These are phyloP conservation scores for Prinsepia uniflora DNA, from an alignment of 306 rosid genomes.

Conservation along the genomic window DNA sequence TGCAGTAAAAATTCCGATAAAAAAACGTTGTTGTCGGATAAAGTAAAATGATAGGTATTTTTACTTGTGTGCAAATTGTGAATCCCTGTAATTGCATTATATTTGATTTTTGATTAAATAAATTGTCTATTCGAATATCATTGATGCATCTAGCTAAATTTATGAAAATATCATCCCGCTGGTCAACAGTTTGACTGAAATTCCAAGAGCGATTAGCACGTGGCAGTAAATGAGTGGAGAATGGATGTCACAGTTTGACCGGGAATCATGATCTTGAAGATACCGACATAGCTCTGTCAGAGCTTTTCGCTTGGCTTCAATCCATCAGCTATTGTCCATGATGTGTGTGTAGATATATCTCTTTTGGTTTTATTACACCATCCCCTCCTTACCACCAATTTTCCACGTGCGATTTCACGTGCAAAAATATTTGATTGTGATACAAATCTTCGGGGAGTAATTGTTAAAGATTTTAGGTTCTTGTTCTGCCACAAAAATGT, in stretches of 20 bases:
- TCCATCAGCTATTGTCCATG: not conserved
- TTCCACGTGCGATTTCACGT: slow-evolving; percentile 11
- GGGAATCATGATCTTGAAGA: slow-evolving; percentile 21
- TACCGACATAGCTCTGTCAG: slow-evolving; percentile 29
- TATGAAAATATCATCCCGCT: not conserved
- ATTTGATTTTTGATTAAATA: not conserved
- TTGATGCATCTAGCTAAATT: not conserved
- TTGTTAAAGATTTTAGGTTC: too few species aligned
- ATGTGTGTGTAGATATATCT: not conserved
- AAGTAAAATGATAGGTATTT: too few species aligned
- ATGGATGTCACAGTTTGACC: slow-evolving; percentile 12
- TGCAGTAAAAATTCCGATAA: too few species aligned
- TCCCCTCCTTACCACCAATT: not conserved
- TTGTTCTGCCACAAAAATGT: too few species aligned
- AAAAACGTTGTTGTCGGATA: too few species aligned
- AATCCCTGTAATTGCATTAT: not conserved
- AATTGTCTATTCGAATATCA: not conserved
- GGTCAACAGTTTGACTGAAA: slow-evolving; percentile 23
- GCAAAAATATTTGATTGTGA: not conserved
- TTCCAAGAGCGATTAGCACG: not conserved
- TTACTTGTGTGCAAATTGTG: too few species aligned
- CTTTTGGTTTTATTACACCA: not conserved
- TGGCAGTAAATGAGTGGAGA: slow-evolving; percentile 4
- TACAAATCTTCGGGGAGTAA: not conserved
- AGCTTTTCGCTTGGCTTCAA: not conserved